Percentiles rank a stretch among this genome's conserved stretches.
phyloP scores from a whole-genome alignment of 495 filamentous ascomycete genomes.

The Alectoria sarmentosa region DNA sequence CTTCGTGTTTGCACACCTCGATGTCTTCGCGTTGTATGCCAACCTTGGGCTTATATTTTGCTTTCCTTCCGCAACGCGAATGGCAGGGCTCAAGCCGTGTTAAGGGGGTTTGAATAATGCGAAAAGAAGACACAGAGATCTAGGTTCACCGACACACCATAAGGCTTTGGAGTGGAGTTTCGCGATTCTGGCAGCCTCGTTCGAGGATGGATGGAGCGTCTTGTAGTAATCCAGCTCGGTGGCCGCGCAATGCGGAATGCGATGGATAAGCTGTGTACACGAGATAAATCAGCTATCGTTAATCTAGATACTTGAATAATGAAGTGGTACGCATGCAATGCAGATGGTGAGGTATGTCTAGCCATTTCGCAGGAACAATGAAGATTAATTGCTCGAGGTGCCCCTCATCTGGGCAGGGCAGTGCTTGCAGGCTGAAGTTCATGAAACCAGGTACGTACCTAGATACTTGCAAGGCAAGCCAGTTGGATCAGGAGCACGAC shows the following conservation, averaged over 20 bases:
- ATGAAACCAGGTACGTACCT: background rate
- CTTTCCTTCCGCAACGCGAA: constrained; percentile 12
- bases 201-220: constrained; percentile 12
- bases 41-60: constrained; percentile 36
- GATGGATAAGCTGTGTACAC: constrained; percentile 9
- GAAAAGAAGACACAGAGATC: constrained; percentile 40
- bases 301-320: background rate
- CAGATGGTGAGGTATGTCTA: background rate
- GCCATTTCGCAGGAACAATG: background rate
- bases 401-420: background rate
- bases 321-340: background rate
- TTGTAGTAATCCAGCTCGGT: constrained; percentile 24
- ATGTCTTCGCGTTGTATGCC: constrained; percentile 30
- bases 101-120: constrained; percentile 52
- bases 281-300: background rate
- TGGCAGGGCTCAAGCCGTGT: constrained; percentile 22
- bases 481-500: background rate
- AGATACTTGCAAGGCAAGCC: background rate
- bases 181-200: constrained; percentile 20
- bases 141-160: constrained; percentile 26
- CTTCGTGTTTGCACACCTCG: constrained; percentile 13
- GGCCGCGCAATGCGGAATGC: constrained; percentile 11
- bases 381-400: background rate
- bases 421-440: background rate
- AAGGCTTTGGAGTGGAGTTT: constrained; percentile 11